These are phyloP conservation scores for Striga asiatica DNA, from an alignment of 257 asterid genomes.

Conservation along the genomic window DNA sequence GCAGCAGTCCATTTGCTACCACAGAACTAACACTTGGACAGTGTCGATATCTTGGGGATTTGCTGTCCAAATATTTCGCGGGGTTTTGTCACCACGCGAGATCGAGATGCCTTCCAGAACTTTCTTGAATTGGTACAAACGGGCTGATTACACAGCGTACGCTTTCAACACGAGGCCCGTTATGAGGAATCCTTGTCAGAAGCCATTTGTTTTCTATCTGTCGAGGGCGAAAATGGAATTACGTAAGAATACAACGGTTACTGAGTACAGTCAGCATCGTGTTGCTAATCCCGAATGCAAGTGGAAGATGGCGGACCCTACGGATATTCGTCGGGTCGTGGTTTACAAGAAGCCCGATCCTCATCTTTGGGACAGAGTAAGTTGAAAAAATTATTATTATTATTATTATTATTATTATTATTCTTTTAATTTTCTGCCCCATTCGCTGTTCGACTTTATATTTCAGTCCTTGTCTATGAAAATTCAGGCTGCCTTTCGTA, in stretches of 20 bases:
- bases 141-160: slow-evolving; percentile 75
- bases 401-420: too few species aligned
- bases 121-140: slow-evolving; percentile 73
- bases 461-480: background rate
- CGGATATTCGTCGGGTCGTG: slow-evolving; percentile 29
- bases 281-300: slow-evolving; percentile 48
- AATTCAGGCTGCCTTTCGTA: background rate
- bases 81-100: slow-evolving; percentile 68
- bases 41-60: slow-evolving; percentile 85
- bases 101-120: slow-evolving; percentile 85
- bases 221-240: slow-evolving; percentile 33
- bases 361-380: slow-evolving; percentile 63
- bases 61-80: slow-evolving; percentile 69
- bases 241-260: slow-evolving; percentile 31
- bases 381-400: background rate
- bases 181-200: slow-evolving; percentile 69
- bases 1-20: slow-evolving; percentile 89
- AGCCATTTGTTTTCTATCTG: slow-evolving; percentile 59
- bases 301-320: slow-evolving; percentile 59
- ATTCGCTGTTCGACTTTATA: too few species aligned
- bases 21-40: slow-evolving; percentile 42
- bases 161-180: slow-evolving; percentile 86
- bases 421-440: background rate
- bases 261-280: slow-evolving; percentile 32
- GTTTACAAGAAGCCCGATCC: slow-evolving; percentile 64